phyloP scores from a whole-genome alignment of 2,329 filamentous ascomycete genomes.

The Hypoxylon sp. region DNA sequence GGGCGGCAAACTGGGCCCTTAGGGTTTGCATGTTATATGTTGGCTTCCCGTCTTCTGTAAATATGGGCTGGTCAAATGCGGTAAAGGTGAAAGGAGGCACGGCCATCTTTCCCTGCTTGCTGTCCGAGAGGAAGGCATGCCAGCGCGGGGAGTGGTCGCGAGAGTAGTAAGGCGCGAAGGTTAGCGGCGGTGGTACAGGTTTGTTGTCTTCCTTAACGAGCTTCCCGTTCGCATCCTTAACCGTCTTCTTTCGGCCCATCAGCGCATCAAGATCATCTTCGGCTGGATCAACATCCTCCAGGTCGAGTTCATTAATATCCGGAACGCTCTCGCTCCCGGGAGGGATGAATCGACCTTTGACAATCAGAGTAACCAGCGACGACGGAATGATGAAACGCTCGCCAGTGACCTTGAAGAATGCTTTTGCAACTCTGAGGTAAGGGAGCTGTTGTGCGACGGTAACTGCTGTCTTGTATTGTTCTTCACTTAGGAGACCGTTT shows the following conservation, averaged over 20 bases:
- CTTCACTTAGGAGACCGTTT: constrained; percentile 73
- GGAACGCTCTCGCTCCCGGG: constrained; percentile 82
- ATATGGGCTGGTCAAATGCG: constrained; percentile 88
- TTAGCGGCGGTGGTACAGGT: constrained; percentile 80
- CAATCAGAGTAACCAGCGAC: constrained; percentile 89
- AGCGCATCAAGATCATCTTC: constrained; percentile 91
- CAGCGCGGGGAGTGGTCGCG: constrained; percentile 89
- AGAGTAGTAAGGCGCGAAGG: constrained; percentile 88
- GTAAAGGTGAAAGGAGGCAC: constrained; percentile 97
- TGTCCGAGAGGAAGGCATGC: constrained; percentile 94
- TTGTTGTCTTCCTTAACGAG: constrained; percentile 65
- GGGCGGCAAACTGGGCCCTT: constrained; percentile 96
- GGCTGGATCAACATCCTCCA: constrained; percentile 90
- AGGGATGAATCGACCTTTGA: constrained; percentile 93
- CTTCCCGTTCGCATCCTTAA: constrained; percentile 68
- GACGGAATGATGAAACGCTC: constrained; percentile 92
- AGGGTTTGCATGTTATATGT: constrained; percentile 96
- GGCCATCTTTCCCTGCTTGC: constrained; percentile 93
- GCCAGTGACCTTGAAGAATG: constrained; percentile 98
- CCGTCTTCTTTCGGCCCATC: constrained; percentile 74
- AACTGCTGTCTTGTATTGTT: constrained; percentile 79
- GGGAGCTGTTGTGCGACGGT: constrained; percentile 84
- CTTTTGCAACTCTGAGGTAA: constrained; percentile 82
- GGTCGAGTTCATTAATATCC: constrained; percentile 75
- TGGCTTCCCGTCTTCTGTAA: constrained; percentile 80